These are phyloP conservation scores for Fusarium stilboides DNA, from an alignment of 2,329 filamentous ascomycete genomes.

Conservation along the genomic window DNA sequence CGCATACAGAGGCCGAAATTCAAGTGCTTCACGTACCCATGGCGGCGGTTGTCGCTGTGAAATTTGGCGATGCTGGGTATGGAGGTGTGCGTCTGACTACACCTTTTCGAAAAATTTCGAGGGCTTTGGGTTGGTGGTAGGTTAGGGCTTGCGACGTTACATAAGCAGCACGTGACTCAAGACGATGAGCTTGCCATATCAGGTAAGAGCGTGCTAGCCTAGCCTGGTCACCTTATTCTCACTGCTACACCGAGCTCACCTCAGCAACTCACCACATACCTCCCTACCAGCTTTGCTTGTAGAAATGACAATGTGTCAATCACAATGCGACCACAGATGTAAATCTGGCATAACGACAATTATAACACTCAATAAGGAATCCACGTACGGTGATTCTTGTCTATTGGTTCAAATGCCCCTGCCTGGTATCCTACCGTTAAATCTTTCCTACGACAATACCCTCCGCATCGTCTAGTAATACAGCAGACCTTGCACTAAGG, in stretches of 20 bases:
- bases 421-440: conserved; percentile 23
- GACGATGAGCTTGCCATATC: not conserved
- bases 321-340: not conserved
- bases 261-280: not conserved
- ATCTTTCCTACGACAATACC: conserved; percentile 16
- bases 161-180: too few relatives aligned
- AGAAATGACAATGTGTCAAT: not conserved
- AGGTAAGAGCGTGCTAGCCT: not conserved
- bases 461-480: conserved; percentile 29
- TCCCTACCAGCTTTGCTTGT: not conserved
- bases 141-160: conserved; percentile 21
- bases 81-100: conserved; percentile 48
- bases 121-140: conserved; percentile 43
- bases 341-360: not conserved
- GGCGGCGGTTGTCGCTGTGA: conserved; percentile 64
- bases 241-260: conserved; percentile 21
- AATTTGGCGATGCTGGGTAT: conserved; percentile 58
- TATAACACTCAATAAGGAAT: not conserved
- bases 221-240: conserved; percentile 2
- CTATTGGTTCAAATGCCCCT: conserved; percentile 38
- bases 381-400: conserved; percentile 24
- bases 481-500: conserved; percentile 7
- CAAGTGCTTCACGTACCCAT: conserved; percentile 72
- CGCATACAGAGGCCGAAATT: conserved; percentile 64
- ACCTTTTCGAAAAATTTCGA: conserved; percentile 50